Percentiles rank a stretch among this genome's conserved stretches.
Conservation (phyloP, 768 basidiomycete species). For the Rhizopogon vesiculosus region DNA sequence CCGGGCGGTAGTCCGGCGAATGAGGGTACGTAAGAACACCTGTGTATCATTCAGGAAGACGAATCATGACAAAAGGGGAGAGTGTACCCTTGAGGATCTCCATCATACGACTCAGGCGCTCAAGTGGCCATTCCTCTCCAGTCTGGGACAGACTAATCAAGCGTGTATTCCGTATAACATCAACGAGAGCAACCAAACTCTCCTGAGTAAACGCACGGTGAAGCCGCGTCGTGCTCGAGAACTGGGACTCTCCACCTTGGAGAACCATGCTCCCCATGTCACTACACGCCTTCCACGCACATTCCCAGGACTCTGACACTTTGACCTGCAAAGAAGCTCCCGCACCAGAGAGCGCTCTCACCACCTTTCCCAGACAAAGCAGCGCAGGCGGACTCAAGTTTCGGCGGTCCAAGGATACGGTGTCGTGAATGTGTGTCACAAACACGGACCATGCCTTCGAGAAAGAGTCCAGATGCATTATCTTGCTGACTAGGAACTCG, state of each 20-base stretch:
- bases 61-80: neutral
- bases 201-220: slow-evolving; percentile 50
- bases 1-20: slow-evolving; percentile 85
- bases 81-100: slow-evolving; percentile 66
- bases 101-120: slow-evolving; percentile 65
- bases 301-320: slow-evolving; percentile 48
- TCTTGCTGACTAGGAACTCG: slow-evolving; percentile 70
- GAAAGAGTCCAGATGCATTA: slow-evolving; percentile 72
- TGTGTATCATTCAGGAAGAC: slow-evolving; percentile 17
- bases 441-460: slow-evolving; percentile 70
- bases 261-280: slow-evolving; percentile 55
- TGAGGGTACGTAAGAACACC: slow-evolving; percentile 74
- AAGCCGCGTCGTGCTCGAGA: slow-evolving; percentile 9
- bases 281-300: slow-evolving; percentile 69
- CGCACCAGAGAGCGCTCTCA: slow-evolving; percentile 49
- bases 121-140: slow-evolving; percentile 57
- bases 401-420: slow-evolving; percentile 64
- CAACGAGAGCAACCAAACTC: slow-evolving; percentile 76
- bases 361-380: slow-evolving; percentile 75
- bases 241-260: slow-evolving; percentile 15
- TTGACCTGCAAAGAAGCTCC: slow-evolving; percentile 28
- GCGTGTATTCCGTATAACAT: slow-evolving; percentile 61
- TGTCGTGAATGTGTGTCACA: slow-evolving; percentile 63
- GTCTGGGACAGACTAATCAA: slow-evolving; percentile 43
- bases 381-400: slow-evolving; percentile 78